Base-by-base conservation (phyloP, 2,329 filamentous ascomycete species). In the Pseudogymnoascus sp. region DNA sequence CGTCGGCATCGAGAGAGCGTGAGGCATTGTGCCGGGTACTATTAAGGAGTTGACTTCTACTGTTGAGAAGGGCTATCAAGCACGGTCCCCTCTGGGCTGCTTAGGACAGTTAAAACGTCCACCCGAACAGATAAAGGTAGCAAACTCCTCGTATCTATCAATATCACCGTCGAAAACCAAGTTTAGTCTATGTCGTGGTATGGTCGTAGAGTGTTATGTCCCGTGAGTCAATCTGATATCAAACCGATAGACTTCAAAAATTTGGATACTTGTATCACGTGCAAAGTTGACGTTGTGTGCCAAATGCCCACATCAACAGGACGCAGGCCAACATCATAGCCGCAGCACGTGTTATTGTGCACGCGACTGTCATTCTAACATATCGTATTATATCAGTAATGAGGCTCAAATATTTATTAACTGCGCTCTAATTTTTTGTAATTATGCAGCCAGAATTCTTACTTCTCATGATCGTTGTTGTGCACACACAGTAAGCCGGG, bases 1-100 rank as follows among this genome's bases (percentile, higher is more conserved):
- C 62, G 87, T 81, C 68, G 89, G 86, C 77, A 88, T 85, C 25
- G 85, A 81, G 59, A 84, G 82, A 63, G 88, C 88, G 78, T 91
- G 89, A 69, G 89, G 89, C 89, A 92, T 91, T 59, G 65, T 65
- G 47, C 43, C 18, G 37, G 60, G 37, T 39, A 28, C 57, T 58
- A 54, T 32, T 54, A 54, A 14, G 28, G n/a, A 32, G 47, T 32
- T 20, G 47, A 32, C 47, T 32, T 54, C 28, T 32, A 54, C 25
- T 20, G 47, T 54, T 54, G 47, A 54, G n/a, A 11, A 54, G 28
- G 43, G 28, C 25, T 20, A 32, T 32, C 47, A 54, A 54, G 47
- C 47, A 54, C n/a, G 47, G 47, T 54, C 47, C 47, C 28, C 28
- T 54, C 28, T 54, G 47, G 47, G 4, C 47, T 34, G n/a, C 47